Percentiles rank a stretch among this genome's conserved stretches.
Conservation (phyloP, 805 yeast species). For the Saccharomycopsis guyanensis region DNA sequence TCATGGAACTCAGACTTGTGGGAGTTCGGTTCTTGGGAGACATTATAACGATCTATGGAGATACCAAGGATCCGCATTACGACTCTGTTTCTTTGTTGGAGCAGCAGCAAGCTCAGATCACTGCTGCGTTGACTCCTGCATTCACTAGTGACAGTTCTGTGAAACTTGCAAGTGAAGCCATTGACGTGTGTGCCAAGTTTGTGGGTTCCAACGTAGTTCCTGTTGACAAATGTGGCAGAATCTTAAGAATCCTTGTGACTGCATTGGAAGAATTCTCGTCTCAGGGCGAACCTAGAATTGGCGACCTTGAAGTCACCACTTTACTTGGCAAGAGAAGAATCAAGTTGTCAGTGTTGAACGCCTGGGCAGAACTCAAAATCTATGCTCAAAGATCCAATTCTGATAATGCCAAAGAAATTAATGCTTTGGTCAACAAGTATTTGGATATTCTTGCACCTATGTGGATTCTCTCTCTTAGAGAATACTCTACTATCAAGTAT, state of each 20-base stretch:
- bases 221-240: conserved; percentile 41
- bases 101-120: conserved; percentile 92
- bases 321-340: conserved; percentile 43
- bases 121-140: conserved; percentile 83
- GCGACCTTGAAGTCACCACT: conserved; percentile 44
- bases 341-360: conserved; percentile 52
- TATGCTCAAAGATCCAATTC: conserved; percentile 24
- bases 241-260: conserved; percentile 55
- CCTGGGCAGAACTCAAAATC: conserved; percentile 62
- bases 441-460: conserved; percentile 56
- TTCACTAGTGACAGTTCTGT: conserved; percentile 69
- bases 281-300: conserved; percentile 38
- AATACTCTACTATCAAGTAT: conserved; percentile 61
- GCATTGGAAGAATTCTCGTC: conserved; percentile 50
- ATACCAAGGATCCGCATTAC: conserved; percentile 61
- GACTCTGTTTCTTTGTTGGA: conserved; percentile 67
- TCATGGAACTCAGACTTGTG: conserved; percentile 47
- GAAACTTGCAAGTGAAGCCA: conserved; percentile 65
- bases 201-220: conserved; percentile 53
- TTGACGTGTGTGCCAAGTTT: conserved; percentile 70
- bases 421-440: conserved; percentile 46
- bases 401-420: conserved; percentile 36
- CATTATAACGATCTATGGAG: conserved; percentile 52
- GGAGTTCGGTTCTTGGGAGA: conserved; percentile 65
- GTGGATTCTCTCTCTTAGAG: conserved; percentile 74